A percentile compares a stretch with the other conserved stretches of the same genome.
Conservation (phyloP, 2,329 filamentous ascomycete species). For the Fusarium siculi region DNA sequence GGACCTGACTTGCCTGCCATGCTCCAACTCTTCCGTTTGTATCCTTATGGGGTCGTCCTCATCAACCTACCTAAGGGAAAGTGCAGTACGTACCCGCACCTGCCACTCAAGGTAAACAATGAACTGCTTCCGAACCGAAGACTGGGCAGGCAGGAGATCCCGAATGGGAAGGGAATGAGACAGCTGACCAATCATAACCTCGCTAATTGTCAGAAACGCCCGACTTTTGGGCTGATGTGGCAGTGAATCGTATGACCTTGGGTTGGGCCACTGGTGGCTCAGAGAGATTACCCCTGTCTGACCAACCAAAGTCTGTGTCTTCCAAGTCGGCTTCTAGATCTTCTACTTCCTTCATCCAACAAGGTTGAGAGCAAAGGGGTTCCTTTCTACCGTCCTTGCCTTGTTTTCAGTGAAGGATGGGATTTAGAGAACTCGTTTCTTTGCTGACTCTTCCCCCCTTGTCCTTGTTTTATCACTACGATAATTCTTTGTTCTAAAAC, state of each 20-base stretch:
- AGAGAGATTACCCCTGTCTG: not conserved
- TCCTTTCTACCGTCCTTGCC: not conserved
- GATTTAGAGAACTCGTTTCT: not conserved
- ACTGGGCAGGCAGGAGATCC: conserved; percentile 34
- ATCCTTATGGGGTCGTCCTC: conserved; percentile 1
- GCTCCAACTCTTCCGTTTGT: conserved; percentile 8
- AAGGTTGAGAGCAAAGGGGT: conserved; percentile 12
- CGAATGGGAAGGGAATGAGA: conserved; percentile 17
- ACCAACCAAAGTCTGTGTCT: not conserved
- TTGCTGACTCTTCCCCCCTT: not conserved
- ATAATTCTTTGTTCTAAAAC: not conserved
- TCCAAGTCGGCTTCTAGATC: conserved; percentile 4
- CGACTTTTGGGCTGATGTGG: conserved; percentile 45
- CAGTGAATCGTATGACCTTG: conserved; percentile 45
- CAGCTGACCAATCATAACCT: conserved; percentile 25
- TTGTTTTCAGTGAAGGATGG: not conserved
- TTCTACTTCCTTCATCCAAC: not conserved
- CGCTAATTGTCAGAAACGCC: conserved; percentile 41
- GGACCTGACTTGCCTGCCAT: conserved; percentile 11
- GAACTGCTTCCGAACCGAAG: conserved; percentile 23
- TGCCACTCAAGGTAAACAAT: conserved; percentile 4
- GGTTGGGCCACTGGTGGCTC: conserved; percentile 10
- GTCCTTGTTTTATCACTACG: not conserved
- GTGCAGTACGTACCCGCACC: not conserved
- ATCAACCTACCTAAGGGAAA: not conserved